phyloP scores from a whole-genome alignment of 2,329 filamentous ascomycete genomes.

The Emmonsia crescens region DNA sequence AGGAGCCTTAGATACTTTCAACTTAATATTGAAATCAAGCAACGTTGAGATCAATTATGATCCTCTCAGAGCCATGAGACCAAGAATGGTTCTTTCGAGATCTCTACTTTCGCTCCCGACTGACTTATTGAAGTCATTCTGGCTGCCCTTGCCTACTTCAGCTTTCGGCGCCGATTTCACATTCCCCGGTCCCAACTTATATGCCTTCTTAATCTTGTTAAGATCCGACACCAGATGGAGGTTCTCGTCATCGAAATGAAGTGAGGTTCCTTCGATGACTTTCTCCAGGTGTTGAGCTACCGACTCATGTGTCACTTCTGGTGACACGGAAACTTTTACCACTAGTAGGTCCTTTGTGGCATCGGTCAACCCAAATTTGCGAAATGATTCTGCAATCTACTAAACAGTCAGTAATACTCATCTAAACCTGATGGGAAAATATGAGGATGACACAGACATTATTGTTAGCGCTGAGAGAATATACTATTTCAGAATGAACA shows the following conservation, averaged over 20 bases:
- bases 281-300: constrained; percentile 50
- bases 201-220: constrained; percentile 66
- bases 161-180: constrained; percentile 24
- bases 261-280: constrained; percentile 50
- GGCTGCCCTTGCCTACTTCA: constrained; percentile 16
- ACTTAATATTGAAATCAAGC: not conserved
- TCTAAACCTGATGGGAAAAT: not conserved
- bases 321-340: constrained; percentile 60
- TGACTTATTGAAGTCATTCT: not conserved
- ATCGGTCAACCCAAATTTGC: constrained; percentile 70
- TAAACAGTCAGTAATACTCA: not conserved
- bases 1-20: not conserved
- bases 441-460: constrained; percentile 47
- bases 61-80: constrained; percentile 6
- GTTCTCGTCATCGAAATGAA: constrained; percentile 53
- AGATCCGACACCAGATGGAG: constrained; percentile 53
- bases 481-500: constrained; percentile 80
- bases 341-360: constrained; percentile 62
- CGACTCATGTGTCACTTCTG: constrained; percentile 36
- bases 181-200: constrained; percentile 62
- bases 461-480: constrained; percentile 66
- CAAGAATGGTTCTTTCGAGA: constrained; percentile 4
- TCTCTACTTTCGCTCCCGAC: not conserved
- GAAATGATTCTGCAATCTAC: constrained; percentile 85
- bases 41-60: not conserved